Base-by-base conservation (phyloP, 1,139 yeast species). In the Saccharomyces hybrid region DNA sequence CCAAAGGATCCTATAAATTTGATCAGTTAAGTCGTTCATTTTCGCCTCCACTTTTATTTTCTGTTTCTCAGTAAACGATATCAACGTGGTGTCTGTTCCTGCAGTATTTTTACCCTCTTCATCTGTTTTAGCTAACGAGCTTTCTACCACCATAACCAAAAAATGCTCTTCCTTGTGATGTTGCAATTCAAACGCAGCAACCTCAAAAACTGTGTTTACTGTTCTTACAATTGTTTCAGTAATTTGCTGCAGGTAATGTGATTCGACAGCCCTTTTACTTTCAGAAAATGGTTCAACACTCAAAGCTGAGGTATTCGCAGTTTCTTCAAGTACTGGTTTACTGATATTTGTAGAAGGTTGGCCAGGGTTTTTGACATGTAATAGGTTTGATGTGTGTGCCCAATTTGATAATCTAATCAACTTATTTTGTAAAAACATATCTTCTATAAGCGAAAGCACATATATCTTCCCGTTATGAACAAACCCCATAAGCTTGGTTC, bases 401-500 rank as follows among this genome's bases (percentile, higher is more conserved):
- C 71, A 69, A 47, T 67, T 70, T 3, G 71, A 66, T 38, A 69
- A 51, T 50, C 84, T 84, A 50, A 87, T 80, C 48, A 90, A 53
- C 55, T 63, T 65, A 52, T 70, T 75, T 65, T 91, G 98, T 47
- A 96, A 78, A 52, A 95, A 80, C 66, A 98, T 78, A 69, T 93
- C 99, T 66, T 93, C 99, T 63, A 90, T 89, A 44, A 89, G 75
- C 0, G 99, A 98, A 47, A 93, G 73, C 1, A 93, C 86, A 65
- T 86, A 93, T 0, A 95, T 86, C 64, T 88, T 89, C 7, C 97
- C 98, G 58, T 87, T 82, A 62, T 79, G 86, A 1, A 89, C 80
- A 68, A 93, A 93, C 0, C 99, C 99, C 50, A 93, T 76, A 21
- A 93, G 70, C 1, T 97, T 97, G 0, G 99, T 93, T 62, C 99